Base-by-base conservation (phyloP, 1,284 basidiomycete species). In the Apiotrichum brassicae region DNA sequence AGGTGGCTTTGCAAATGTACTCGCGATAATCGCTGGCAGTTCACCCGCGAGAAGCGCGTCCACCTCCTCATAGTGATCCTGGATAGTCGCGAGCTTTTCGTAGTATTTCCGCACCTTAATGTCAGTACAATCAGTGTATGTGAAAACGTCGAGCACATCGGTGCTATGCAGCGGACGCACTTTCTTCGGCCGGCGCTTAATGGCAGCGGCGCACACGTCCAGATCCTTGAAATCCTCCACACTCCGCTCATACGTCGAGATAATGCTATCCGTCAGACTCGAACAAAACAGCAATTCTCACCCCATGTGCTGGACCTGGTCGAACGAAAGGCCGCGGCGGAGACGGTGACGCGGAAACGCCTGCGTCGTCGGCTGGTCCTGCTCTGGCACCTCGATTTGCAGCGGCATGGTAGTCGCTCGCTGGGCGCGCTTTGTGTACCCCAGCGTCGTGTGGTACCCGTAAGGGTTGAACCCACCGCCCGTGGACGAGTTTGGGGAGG, bases 41-140 rank as follows among this genome's bases (percentile, higher is more conserved):
- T 66, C 61, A 8, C 71, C 72, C 11, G 63, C 56, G 14, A 75
- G 60, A 11, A 75, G 48, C 8, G 39, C 43, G 45, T 75, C 73
- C 8, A 73, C 72, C 56, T 75, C 73, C 16, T 51, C 18, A 51
- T 72, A 75, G 41, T 67, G 62, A 1, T 61, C 60, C 16, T 65
- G 54, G 3, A 74, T 54, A 2, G 49, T 24, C 1, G 68, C 62
- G 24, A 74, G 51, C 32, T 68, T 38, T 25, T 59, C 46, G 44
- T 74, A 74, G 46, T 74, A 74, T 12, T 53, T 56, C 8, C 71
- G 58, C 2, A 68, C 38, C 68, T 72, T 51, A 22, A 42, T 26
- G 47, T 53, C 19, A 56, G 51, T 11, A 18, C 33, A 16, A 12
- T n/a, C n/a, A 12, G 22, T 14, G 25, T 12, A 14, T n/a, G 34